These are phyloP conservation scores for Penicillium robsamsonii DNA, from an alignment of 495 filamentous ascomycete genomes.

Conservation along the genomic window DNA sequence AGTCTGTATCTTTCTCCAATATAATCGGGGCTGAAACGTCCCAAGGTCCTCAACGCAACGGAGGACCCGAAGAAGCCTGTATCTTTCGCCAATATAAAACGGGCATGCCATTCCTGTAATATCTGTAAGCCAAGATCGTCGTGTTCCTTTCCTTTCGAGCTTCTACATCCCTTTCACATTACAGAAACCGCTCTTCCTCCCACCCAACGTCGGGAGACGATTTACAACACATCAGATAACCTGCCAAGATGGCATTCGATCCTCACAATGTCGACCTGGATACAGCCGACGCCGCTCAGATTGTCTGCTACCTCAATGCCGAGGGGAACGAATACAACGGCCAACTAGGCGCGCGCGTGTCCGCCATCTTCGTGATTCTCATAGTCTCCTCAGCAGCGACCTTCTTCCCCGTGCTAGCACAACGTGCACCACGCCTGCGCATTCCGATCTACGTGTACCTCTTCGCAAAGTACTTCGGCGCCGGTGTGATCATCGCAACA, in stretches of 20 bases:
- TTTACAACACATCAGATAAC: background rate
- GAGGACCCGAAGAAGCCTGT: conserved; percentile 15
- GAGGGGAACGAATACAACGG: conserved; percentile 45
- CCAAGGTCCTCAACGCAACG: conserved; percentile 26
- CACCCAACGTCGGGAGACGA: background rate
- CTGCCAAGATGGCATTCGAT: conserved; percentile 34
- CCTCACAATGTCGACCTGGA: conserved; percentile 40
- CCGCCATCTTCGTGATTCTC: conserved; percentile 47
- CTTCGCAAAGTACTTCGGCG: conserved; percentile 70
- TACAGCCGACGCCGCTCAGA: conserved; percentile 30
- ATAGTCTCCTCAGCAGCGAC: conserved; percentile 43
- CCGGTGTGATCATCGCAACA: conserved; percentile 69
- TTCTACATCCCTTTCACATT: background rate
- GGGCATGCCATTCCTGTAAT: conserved; percentile 6
- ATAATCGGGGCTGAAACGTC: conserved; percentile 16
- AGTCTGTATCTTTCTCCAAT: background rate
- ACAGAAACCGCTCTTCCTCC: background rate
- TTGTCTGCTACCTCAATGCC: conserved; percentile 39
- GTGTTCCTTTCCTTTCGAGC: background rate
- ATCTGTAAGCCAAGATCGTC: background rate
- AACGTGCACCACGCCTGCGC: conserved; percentile 51
- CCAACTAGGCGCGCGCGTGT: conserved; percentile 42
- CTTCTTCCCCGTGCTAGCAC: conserved; percentile 65
- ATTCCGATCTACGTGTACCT: conserved; percentile 68
- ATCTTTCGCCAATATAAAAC: conserved; percentile 26